A percentile compares a stretch with the other conserved stretches of the same genome.
Evolutionary conservation across 176 grass and related monocot genomes (phyloP).

Genomic region (Carex scoparia): DNA sequence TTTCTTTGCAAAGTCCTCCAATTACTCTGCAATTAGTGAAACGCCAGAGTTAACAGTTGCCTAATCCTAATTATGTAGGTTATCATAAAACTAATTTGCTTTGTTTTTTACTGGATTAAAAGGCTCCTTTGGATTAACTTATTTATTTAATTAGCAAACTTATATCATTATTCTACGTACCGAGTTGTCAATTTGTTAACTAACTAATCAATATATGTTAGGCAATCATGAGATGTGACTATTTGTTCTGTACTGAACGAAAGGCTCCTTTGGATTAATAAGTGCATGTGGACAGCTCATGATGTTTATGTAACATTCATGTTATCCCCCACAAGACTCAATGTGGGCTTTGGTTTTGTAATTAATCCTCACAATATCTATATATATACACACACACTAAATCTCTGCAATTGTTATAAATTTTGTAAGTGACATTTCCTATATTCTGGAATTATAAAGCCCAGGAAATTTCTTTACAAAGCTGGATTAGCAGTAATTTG

Average conservation of each 20-base stretch:
- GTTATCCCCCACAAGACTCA: background rate
- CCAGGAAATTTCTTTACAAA: background rate
- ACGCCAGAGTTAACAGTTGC: background rate
- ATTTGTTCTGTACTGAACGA: constrained; percentile 9
- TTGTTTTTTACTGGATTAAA: background rate
- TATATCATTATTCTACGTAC: background rate
- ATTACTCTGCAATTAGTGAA: no score
- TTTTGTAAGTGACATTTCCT: background rate
- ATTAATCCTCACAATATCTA: background rate
- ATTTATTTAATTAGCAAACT: background rate
- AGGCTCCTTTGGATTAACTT: constrained; percentile 6
- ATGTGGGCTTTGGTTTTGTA: background rate
- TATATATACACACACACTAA: background rate
- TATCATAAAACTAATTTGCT: background rate
- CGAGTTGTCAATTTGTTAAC: background rate
- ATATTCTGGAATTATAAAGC: background rate
- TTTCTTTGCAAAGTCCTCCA: background rate
- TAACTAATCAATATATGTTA: background rate
- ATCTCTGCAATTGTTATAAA: background rate
- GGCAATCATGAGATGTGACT: background rate
- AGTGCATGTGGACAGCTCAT: constrained; percentile 20
- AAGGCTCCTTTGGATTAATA: background rate
- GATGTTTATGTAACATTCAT: background rate
- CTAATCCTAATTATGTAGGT: background rate
- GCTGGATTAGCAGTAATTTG: background rate